Base-by-base conservation (phyloP, 345 rosid species). In the Aurinia saxatilis region DNA sequence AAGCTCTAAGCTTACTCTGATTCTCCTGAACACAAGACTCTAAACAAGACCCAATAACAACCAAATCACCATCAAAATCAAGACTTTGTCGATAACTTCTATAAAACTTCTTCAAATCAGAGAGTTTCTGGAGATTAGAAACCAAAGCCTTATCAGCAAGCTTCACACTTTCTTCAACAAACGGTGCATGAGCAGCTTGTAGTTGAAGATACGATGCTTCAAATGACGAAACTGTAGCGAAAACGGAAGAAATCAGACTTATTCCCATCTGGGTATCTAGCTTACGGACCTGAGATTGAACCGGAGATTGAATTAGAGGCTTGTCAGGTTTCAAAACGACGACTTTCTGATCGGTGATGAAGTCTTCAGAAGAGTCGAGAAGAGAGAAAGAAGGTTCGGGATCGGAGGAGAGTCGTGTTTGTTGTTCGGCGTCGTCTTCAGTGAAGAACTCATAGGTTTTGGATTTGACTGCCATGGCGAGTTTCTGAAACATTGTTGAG, bases 21-120 rank as follows among this genome's bases (percentile, higher is more conserved):
- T 93, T 90, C 78, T 93, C 97, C 42, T 84, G 85, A 9, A 93
- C 99, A 35, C 77, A 82, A 74, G 93, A 95, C 57, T 93, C 99
- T 71, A 87, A 80, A 40, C 83, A 80, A 21, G 99, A 90, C 71
- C 88, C 85, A 75, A 85, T 39, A 1, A 74, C 60, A 1, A 74
- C 60, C 61, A 83, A 79, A 75, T 66, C 83, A 2, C 44, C 37
- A 10, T 46, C 81, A 38, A 74, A 70, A 50, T 73, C 82, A 30
- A 85, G 75, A 70, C 79, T 84, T 61, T 60, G 75, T 15, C 77
- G 60, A 65, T 75, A 53, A 62, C 78, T 81, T 68, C 68, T 60
- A 60, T 76, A 88, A 6, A 80, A 82, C 0, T 50, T 68, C 90
- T 83, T 87, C 64, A 87, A 72, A 68, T 87, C 91, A 30, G 97